phyloP scores from a whole-genome alignment of 768 basidiomycete genomes.

The Leucogyrophana mollusca region DNA sequence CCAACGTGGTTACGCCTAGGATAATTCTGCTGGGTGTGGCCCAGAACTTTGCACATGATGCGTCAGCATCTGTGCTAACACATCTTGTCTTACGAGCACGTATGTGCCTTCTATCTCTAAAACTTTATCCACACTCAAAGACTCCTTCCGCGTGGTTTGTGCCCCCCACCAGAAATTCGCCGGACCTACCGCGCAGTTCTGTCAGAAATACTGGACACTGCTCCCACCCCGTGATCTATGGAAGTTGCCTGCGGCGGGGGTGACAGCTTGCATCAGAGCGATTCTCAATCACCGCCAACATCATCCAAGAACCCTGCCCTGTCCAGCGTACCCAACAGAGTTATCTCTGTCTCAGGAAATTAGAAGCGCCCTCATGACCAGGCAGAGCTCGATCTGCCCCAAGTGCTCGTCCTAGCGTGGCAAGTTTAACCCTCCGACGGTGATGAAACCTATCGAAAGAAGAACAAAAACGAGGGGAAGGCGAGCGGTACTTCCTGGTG shows the following conservation, averaged over 20 bases:
- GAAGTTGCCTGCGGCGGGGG: not conserved
- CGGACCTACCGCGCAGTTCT: constrained; percentile 78
- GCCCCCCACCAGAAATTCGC: constrained; percentile 62
- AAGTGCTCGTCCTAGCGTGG: no score
- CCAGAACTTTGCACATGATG: constrained; percentile 66
- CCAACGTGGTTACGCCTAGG: constrained; percentile 35
- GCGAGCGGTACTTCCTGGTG: no score
- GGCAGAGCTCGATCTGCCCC: no score
- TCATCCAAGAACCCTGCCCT: no score
- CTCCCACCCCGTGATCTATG: not conserved
- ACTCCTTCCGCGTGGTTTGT: not conserved
- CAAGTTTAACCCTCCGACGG: no score
- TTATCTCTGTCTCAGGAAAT: no score
- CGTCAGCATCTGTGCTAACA: constrained; percentile 58
- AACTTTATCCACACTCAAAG: not conserved
- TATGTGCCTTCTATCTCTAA: constrained; percentile 35
- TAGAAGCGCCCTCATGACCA: no score
- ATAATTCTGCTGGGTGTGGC: constrained; percentile 65
- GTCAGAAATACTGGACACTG: constrained; percentile 40
- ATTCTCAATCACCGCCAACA: no score
- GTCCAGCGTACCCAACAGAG: no score
- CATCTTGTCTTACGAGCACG: constrained; percentile 72
- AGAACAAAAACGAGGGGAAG: no score
- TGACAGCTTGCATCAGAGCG: no score
- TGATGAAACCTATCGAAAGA: no score